Base-by-base conservation (phyloP, 2,329 filamentous ascomycete species). In the Aspergillus fructus region DNA sequence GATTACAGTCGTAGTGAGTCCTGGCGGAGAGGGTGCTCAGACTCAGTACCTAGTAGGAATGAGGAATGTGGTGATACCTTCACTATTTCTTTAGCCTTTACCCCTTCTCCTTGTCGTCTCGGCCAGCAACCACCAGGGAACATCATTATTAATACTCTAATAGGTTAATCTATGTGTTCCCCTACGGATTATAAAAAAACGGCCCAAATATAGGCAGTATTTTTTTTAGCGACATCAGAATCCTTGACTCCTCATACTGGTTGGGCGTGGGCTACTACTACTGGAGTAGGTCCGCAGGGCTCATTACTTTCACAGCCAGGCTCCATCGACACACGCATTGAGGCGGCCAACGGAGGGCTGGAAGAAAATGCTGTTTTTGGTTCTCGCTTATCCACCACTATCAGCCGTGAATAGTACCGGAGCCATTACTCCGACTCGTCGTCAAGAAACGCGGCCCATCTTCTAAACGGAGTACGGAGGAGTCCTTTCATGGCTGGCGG, bases 261-360 rank as follows among this genome's bases (percentile, higher is more conserved):
- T 27, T 19, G 27, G 15, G 51, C 17, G 19, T 34, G 9, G 46
- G 39, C 9, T 42, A 27, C 30, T 11, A 30, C 27, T 30, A 8
- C 50, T 34, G 27, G 39, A 54, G 43, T 41, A 45, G 39, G 55
- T 55, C 49, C 49, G 50, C 53, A 59, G 51, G 58, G 57, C 54
- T 59, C 55, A 48, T 54, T 30, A 30, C 27, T 30, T 43, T 46
- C 30, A 39, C 47, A 53, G 27, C 45, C 45, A 21, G 30, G 47
- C 49, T 49, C 24, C 41, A 41, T 49, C 49, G 49, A 49, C 55
- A 53, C 58, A 46, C 49, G 45, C 17, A 47, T 41, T 49, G 17
- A 21, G 13, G 47, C 45, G 37, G 34, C 45, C 30, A 42, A 43
- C 12, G 34, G 23, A 21, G 33, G 41, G 37, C 17, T 34, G 30